Evolutionary conservation across 768 basidiomycete genomes (phyloP).

Genomic region (Leucogyrophana mollusca): DNA sequence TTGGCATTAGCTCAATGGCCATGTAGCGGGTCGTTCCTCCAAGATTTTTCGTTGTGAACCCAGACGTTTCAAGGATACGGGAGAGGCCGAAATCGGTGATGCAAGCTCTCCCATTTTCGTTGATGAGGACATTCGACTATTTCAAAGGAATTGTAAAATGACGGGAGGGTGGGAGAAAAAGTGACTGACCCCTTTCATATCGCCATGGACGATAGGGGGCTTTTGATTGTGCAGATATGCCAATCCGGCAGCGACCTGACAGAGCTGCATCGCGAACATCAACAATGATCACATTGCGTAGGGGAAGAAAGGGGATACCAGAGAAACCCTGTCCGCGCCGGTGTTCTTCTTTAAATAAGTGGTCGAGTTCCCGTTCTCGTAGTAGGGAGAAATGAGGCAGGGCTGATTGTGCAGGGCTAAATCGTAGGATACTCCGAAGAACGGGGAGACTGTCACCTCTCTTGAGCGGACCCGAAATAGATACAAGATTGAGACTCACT

Average conservation of each 20-base stretch:
- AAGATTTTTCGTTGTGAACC: conserved; percentile 33
- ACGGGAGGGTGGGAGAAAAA: not conserved
- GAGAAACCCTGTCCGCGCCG: conserved; percentile 13
- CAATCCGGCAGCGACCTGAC: conserved; percentile 19
- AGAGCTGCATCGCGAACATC: conserved; percentile 12
- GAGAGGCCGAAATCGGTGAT: conserved; percentile 42
- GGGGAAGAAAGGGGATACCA: conserved; percentile 12
- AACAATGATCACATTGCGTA: not conserved
- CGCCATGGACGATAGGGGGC: conserved; percentile 32
- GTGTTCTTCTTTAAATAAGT: conserved; percentile 13
- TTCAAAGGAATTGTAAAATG: not conserved
- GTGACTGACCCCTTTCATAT: conserved; percentile 34
- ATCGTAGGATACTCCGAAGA: conserved; percentile 21
- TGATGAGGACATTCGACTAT: conserved; percentile 38
- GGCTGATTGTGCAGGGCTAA: conserved; percentile 12
- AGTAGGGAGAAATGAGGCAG: conserved; percentile 25
- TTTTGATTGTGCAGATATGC: conserved; percentile 19
- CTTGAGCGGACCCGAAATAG: too few relatives aligned
- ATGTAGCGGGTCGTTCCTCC: conserved; percentile 41
- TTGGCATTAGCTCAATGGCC: conserved; percentile 37
- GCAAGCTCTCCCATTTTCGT: conserved; percentile 27
- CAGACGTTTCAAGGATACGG: conserved; percentile 30
- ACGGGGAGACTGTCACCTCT: conserved; percentile 17
- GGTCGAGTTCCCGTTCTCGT: conserved; percentile 19
- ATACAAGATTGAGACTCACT: not conserved